phyloP scores from a whole-genome alignment of 257 asterid genomes.

The Cynanchum wilfordii region DNA sequence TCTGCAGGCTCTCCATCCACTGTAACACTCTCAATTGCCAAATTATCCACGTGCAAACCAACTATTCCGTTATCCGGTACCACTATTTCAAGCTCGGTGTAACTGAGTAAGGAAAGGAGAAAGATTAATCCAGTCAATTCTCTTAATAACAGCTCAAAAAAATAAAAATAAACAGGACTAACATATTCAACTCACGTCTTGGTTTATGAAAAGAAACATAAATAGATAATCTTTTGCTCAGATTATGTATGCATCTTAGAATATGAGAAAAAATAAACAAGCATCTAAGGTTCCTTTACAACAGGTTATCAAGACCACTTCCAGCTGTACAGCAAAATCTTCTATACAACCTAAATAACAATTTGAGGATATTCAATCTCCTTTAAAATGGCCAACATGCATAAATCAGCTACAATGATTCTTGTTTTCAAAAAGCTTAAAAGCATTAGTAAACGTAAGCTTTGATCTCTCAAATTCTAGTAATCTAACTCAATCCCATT shows the following conservation, averaged over 20 bases:
- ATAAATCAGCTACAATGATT: neutral
- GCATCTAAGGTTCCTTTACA: neutral
- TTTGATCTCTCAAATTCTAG: neutral
- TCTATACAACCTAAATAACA: neutral
- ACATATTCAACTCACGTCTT: neutral
- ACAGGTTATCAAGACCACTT: neutral
- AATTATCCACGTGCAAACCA: conserved; percentile 93
- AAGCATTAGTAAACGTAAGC: neutral
- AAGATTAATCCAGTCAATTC: conserved; percentile 6
- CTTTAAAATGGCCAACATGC: neutral
- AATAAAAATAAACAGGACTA: neutral
- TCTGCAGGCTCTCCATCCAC: conserved; percentile 92
- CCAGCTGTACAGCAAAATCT: neutral
- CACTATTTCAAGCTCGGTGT: conserved; percentile 82
- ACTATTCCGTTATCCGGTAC: conserved; percentile 92
- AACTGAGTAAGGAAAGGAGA: conserved; percentile 43
- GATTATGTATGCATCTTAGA: neutral
- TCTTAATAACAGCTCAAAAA: neutral
- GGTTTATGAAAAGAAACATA: neutral
- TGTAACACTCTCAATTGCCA: conserved; percentile 84
- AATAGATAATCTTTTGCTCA: neutral
- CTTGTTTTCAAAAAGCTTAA: neutral
- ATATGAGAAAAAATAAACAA: neutral
- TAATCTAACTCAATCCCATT: neutral
- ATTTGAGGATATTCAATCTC: neutral